phyloP scores from a whole-genome alignment of 495 filamentous ascomycete genomes.

The Neurospora sp. region DNA sequence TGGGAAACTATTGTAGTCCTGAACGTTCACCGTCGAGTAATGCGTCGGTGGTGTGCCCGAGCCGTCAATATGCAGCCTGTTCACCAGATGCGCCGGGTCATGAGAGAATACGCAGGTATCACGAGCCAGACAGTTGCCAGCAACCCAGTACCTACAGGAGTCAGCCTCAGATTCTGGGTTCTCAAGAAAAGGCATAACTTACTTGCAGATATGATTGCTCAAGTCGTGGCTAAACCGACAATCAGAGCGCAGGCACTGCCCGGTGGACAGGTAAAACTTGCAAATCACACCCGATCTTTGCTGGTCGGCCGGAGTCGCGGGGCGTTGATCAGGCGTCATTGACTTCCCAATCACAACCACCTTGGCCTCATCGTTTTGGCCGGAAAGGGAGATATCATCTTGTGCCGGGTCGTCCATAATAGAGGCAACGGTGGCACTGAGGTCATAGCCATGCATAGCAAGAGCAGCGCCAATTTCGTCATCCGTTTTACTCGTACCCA shows the following conservation, averaged over 20 bases:
- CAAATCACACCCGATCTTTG: conserved; percentile 78
- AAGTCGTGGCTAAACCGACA: conserved; percentile 96
- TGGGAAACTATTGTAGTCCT: conserved; percentile 87
- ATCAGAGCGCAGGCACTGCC: conserved; percentile 86
- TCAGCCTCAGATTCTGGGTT: conserved; percentile 16
- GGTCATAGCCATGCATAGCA: conserved; percentile 82
- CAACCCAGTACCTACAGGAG: conserved; percentile 75
- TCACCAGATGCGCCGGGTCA: conserved; percentile 75
- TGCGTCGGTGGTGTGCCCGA: conserved; percentile 50
- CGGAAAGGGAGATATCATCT: conserved; percentile 28
- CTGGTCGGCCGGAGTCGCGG: conserved; percentile 61
- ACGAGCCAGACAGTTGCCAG: conserved; percentile 91
- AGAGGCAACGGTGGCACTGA: conserved; percentile 76
- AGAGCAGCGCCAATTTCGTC: conserved; percentile 89
- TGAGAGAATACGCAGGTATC: conserved; percentile 96
- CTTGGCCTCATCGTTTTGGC: conserved; percentile 37
- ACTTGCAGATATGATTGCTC: conserved; percentile 97
- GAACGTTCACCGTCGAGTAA: conserved; percentile 62
- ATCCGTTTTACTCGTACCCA: conserved; percentile 79
- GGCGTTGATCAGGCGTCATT: conserved; percentile 61
- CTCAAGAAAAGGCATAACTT: conserved; percentile 31
- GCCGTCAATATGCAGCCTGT: conserved; percentile 54
- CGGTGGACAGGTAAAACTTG: conserved; percentile 89
- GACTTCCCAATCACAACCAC: conserved; percentile 82
- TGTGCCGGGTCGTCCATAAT: conserved; percentile 59